Evolutionary conservation across 1,284 basidiomycete genomes (phyloP).

Genomic region (Boletellus dicymbophilus): DNA sequence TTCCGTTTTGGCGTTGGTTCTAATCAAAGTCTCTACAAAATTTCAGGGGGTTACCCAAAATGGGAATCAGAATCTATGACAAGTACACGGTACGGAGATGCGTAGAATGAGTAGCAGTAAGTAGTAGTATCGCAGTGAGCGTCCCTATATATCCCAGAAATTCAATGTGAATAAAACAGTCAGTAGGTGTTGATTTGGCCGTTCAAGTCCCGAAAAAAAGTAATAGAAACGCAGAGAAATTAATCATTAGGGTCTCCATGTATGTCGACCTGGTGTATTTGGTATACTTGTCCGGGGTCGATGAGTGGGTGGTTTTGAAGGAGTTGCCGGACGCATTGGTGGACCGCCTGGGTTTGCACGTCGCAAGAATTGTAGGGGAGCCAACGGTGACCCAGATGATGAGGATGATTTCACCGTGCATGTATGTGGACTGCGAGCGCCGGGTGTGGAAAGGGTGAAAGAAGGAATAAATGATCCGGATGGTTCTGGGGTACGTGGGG

Average conservation of each 20-base stretch:
- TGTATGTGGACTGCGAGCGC: constrained; percentile 46
- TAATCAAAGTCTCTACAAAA: background rate
- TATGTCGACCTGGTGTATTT: constrained; percentile 35
- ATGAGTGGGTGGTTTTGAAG: constrained; percentile 39
- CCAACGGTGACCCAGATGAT: constrained; percentile 53
- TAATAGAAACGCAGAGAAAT: constrained; percentile 12
- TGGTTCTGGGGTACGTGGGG: constrained; percentile 72
- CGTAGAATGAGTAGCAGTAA: constrained; percentile 21
- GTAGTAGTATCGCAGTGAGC: constrained; percentile 22
- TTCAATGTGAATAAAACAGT: constrained; percentile 34
- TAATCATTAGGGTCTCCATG: constrained; percentile 35
- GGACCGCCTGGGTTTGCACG: constrained; percentile 46
- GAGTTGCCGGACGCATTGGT: constrained; percentile 42
- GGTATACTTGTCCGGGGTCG: constrained; percentile 35
- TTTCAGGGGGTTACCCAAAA: constrained; percentile 4
- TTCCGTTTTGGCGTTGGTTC: background rate
- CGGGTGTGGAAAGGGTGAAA: constrained; percentile 50
- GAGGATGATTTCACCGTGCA: constrained; percentile 45
- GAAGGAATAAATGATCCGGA: constrained; percentile 44
- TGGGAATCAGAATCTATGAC: constrained; percentile 7
- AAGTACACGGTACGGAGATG: constrained; percentile 30
- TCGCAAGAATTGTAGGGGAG: constrained; percentile 58
- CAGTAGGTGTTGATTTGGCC: no score
- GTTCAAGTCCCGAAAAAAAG: constrained; percentile 18
- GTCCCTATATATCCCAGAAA: constrained; percentile 29